phyloP scores from a whole-genome alignment of 1,284 basidiomycete species.

The Pascua sp. region DNA sequence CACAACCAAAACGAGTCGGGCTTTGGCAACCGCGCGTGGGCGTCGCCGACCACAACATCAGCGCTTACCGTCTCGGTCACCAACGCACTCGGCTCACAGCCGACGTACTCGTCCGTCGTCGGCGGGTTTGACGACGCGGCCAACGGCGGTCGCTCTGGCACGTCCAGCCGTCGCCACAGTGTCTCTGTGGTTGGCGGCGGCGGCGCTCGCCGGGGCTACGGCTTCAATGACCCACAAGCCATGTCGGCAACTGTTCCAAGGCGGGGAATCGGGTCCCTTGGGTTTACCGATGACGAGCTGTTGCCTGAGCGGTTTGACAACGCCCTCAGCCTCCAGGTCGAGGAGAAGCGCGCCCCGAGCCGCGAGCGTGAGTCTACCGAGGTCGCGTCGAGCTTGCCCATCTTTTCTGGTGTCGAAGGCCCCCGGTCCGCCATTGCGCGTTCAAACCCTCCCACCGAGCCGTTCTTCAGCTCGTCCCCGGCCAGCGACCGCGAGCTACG shows the following conservation, averaged over 20 bases:
- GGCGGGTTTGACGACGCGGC: constrained; percentile 30
- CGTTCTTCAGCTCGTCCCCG: constrained; percentile 18
- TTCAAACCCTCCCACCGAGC: constrained; percentile 8
- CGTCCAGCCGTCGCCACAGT: constrained; percentile 76
- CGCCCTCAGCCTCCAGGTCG: constrained; percentile 60
- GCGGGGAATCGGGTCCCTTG: constrained; percentile 31
- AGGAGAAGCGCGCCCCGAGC: constrained; percentile 41
- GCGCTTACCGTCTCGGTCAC: constrained; percentile 33
- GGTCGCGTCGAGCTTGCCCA: constrained; percentile 12
- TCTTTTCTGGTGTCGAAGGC: constrained; percentile 11
- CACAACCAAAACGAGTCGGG: constrained; percentile 20
- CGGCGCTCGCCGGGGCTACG: constrained; percentile 38
- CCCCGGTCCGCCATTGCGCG: constrained; percentile 9
- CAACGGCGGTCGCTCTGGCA: constrained; percentile 53
- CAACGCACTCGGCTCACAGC: constrained; percentile 25
- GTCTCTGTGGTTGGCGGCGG: constrained; percentile 66
- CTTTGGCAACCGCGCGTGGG: constrained; percentile 27
- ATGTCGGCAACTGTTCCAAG: constrained; percentile 54
- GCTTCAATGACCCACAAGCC: constrained; percentile 55
- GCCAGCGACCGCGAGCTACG: constrained; percentile 2
- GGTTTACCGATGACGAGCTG: constrained; percentile 71
- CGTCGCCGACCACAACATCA: constrained; percentile 18
- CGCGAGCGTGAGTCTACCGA: constrained; percentile 1
- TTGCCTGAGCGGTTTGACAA: constrained; percentile 63
- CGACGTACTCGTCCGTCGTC: constrained; percentile 26